Percentiles rank a stretch among this genome's conserved stretches.
Evolutionary conservation across 768 basidiomycete species (phyloP).

Genomic region (Strobilomyces dryophilus): DNA sequence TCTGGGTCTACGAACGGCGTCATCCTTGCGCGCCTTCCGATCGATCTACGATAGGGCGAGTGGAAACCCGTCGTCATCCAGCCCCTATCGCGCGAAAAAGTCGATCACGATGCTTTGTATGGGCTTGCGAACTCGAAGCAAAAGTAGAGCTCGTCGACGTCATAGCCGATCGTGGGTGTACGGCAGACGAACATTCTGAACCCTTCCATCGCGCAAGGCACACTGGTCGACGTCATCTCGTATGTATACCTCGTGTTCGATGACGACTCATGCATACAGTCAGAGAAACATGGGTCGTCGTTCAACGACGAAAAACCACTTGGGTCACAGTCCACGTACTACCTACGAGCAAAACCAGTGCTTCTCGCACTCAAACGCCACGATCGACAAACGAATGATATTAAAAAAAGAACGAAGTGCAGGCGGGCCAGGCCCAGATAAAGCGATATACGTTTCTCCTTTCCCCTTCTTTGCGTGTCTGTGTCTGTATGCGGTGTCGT

Average conservation of each 20-base stretch:
- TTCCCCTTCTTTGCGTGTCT: background rate
- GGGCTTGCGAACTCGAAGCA: too few species aligned
- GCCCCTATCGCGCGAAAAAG: background rate
- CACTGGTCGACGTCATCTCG: background rate
- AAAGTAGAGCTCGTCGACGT: too few species aligned
- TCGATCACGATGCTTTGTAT: background rate
- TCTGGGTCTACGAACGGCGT: too few species aligned
- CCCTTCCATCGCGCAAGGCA: background rate
- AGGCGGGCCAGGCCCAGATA: slow-evolving; percentile 4
- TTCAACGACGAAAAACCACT: slow-evolving; percentile 5
- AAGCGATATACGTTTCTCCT: slow-evolving; percentile 8
- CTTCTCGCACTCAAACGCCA: slow-evolving; percentile 4
- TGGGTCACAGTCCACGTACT: background rate
- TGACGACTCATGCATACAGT: background rate
- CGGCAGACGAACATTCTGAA: too few species aligned
- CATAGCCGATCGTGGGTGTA: too few species aligned
- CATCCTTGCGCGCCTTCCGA: too few species aligned
- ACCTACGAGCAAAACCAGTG: background rate
- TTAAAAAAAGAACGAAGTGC: slow-evolving; percentile 26
- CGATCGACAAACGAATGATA: slow-evolving; percentile 24
- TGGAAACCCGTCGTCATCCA: background rate
- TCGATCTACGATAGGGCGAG: too few species aligned
- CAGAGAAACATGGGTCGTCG: background rate
- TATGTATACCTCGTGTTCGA: background rate
- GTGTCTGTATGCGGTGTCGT: background rate